phyloP scores from a whole-genome alignment of 192 early-diverging fungal genomes.

The Lobosporangium transversale region DNA sequence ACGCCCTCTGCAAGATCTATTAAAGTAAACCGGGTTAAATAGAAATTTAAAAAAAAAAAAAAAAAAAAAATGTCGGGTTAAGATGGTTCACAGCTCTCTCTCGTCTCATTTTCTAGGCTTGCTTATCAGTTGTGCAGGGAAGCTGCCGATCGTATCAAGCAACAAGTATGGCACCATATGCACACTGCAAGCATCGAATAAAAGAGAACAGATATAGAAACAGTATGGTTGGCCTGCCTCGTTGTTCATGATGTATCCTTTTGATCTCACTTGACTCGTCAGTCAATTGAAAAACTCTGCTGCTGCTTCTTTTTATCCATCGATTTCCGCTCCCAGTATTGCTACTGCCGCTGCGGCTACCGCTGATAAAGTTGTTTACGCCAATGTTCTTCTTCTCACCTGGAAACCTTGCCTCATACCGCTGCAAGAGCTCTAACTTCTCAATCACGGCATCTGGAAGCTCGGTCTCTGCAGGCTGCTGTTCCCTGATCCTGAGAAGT shows the following conservation, averaged over 20 bases:
- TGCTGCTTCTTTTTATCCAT: neutral
- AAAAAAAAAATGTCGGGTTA: no score
- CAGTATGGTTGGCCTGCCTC: constrained; percentile 19
- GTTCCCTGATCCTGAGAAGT: constrained; percentile 18
- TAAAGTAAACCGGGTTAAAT: neutral
- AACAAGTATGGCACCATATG: no score
- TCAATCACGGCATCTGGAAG: constrained; percentile 38
- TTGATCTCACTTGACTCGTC: no score
- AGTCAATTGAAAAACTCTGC: no score
- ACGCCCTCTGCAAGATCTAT: constrained; percentile 45
- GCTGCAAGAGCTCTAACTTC: constrained; percentile 50
- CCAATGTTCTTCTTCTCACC: constrained; percentile 38
- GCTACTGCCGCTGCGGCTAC: constrained; percentile 3
- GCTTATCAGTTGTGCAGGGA: no score
- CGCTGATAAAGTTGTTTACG: neutral
- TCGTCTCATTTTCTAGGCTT: no score
- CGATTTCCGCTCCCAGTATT: neutral
- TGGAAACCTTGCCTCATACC: constrained; percentile 52
- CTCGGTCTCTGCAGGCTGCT: constrained; percentile 29
- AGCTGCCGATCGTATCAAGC: no score
- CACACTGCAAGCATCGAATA: no score
- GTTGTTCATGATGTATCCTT: constrained; percentile 8
- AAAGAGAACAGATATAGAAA: neutral
- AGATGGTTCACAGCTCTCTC: no score
- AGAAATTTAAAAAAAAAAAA: no score